Base-by-base conservation (phyloP, 2,329 filamentous ascomycete species). In the Meredithiella fracta region DNA sequence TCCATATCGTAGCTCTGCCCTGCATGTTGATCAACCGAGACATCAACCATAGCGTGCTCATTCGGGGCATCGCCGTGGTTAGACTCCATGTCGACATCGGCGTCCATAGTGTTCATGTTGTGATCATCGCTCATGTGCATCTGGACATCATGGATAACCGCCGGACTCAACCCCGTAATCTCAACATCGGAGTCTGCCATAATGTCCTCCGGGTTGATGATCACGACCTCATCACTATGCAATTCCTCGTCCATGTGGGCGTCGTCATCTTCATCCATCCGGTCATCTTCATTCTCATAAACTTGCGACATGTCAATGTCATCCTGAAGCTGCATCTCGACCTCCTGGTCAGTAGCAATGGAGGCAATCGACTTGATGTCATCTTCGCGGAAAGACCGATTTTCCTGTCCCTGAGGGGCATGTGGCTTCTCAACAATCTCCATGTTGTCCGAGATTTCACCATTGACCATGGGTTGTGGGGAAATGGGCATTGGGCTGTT, bases 261-360 rank as follows among this genome's bases (percentile, higher is more conserved):
- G 14, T 54, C 38, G 6, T 55, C 47, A 14, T 51, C 42, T 17
- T 53, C 51, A 14, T 22, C 54, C 51, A 55, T 55, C 11, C 50
- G 52, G 42, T 59, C 51, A 15, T 53, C 40, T n/a, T 25, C 26
- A 17, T 49, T 20, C 3, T 47, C 47, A 34, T 22, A 52, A n/a
- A 52, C 47, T 26, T 58, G 49, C 1, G 49, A 22, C 50, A 58
- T 53, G n/a, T 58, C 57, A 49, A 53, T 53, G 42, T 58, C 57
- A n/a, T 58, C 53, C 15, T 55, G 56, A 17, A 58, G 34, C 37
- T 58, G 56, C 56, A 58, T 58, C 47, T 55, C 56, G 50, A 58
- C 47, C 29, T 58, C 56, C 14, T 58, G 52, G 37, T 58, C 56
- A 25, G 56, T 58, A 25, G 38, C 38, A 15, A 55, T 47, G 14